Evolutionary conservation across 148 eudicot genomes (phyloP).

Genomic region (Beta vulgaris): DNA sequence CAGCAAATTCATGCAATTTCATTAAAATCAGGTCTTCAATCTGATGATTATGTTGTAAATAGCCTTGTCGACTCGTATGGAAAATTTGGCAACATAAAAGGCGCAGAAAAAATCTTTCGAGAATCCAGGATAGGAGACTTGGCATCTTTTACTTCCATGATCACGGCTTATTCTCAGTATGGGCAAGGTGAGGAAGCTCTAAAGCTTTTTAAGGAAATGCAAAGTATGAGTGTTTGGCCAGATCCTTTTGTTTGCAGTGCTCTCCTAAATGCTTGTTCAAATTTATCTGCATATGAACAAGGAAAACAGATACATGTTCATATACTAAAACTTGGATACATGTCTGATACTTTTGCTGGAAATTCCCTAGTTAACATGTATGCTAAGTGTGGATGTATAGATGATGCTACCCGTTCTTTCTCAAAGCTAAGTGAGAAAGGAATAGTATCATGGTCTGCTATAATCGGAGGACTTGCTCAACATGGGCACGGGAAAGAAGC

Average conservation of each 20-base stretch:
- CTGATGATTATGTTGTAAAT: conserved; percentile 48
- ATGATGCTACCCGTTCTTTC: conserved; percentile 57
- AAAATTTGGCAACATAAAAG: conserved; percentile 44
- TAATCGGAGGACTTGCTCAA: conserved; percentile 80
- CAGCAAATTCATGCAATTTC: conserved; percentile 57
- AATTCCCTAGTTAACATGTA: conserved; percentile 79
- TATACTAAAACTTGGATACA: conserved; percentile 48
- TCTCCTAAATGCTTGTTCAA: conserved; percentile 64
- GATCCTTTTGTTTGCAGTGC: conserved; percentile 67
- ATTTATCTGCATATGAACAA: conserved; percentile 67
- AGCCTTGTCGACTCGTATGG: conserved; percentile 68
- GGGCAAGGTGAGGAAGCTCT: conserved; percentile 78
- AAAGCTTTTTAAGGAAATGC: conserved; percentile 53
- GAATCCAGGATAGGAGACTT: conserved; percentile 46
- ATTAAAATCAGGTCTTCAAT: conserved; percentile 48
- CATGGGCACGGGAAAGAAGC: conserved; percentile 73
- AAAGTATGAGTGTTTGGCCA: conserved; percentile 39
- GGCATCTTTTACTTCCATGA: conserved; percentile 65
- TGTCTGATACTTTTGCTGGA: conserved; percentile 58
- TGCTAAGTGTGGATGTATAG: conserved; percentile 71
- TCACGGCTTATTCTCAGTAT: conserved; percentile 59
- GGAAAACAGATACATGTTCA: conserved; percentile 75
- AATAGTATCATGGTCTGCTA: conserved; percentile 68
- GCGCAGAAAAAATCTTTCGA: conserved; percentile 44
- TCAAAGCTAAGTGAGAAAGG: conserved; percentile 46